Evolutionary conservation across 1,284 basidiomycete genomes (phyloP), one percentile per base, ranked within the genome.

Genomic region (Austroboletus rostrupii): DNA sequence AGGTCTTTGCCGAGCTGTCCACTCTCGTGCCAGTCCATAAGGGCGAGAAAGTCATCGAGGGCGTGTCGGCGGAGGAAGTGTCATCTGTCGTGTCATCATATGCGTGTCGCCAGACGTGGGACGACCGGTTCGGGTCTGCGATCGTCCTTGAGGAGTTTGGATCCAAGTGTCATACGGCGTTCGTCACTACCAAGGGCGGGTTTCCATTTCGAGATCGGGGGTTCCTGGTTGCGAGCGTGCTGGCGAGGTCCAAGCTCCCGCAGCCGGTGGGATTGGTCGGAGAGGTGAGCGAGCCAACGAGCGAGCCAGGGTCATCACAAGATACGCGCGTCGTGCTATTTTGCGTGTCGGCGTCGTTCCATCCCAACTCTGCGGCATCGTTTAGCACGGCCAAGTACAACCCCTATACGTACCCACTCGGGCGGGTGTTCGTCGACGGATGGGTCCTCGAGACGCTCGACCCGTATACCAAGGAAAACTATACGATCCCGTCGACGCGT

Each of bases 391-490:
- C 70, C 14, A 93, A 92, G 64, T 87, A 92, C 69, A 98, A 99
- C 63, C 77, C 91, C 0, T 79, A 81, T 44, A 65, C 55, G 0
- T 74, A 94, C 13, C 91, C 92, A 1, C 72, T 91, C 10, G 95
- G 93, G 1, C 83, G 88, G 19, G 75, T 95, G 40, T 85, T 92
- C 55, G 73, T 99, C 3, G 94, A 98, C 59, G 96, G 91, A 1
- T 99, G 97, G 97, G 87, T 97, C 40, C 70, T 97, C 57, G 94
- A 99, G 72, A 98, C 95, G 1, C 78, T 99, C 40, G 96, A 99
- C 66, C 96, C 97, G 0, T 99, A 99, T 66, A 92, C 92, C 39
- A 87, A 89, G 53, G 93, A 97, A 67, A 94, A 92, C 60, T 96
- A 95, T 65, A 83, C 91, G 14, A 97, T 99, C 41, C 96, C 96